Evolutionary conservation across 2,329 filamentous ascomycete genomes (phyloP), one percentile per base, ranked within the genome.

Genomic region (Diaporthe vexans): DNA sequence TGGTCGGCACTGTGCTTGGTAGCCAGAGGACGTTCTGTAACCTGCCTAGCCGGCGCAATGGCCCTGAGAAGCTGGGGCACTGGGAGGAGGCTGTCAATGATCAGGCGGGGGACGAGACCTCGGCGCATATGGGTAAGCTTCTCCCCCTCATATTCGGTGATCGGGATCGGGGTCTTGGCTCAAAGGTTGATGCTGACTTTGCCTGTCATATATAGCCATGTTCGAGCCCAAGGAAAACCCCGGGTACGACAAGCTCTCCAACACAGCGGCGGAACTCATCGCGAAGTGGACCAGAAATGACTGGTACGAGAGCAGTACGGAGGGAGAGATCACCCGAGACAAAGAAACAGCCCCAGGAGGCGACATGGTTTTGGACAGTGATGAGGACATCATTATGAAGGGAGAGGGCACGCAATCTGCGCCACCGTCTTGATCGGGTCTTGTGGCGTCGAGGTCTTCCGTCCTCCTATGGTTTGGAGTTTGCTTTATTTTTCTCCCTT

Each of bases 21-120:
- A 90, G 88, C 68, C 88, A 95, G 76, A 89, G 97, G 78, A 98
- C 96, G 0, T 99, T 98, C 81, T 98, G 95, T 84, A 94, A 95
- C 74, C 82, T 97, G 72, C 95, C 95, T 2, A 88, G 88, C 77
- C 88, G 87, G 73, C 76, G 83, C 73, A 75, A 78, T 8, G 83
- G 88, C 75, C 61, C 74, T 0, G 69, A 74, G 54, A 63, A 46
- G 46, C 71, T 40, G 40, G 84, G 90, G 79, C 76, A 88, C 78
- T 97, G 94, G 93, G 87, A 88, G 76, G 89, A 91, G 79, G 92
- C 91, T 5, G 86, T 95, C 73, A 99, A 98, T 81, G 92, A 97
- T 75, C 91, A 90, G 79, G 94, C 93, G 0, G 86, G 84, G 15
- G 94, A 97, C 78, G 97, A 98, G 85, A 91, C 92, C 0, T 85